These are phyloP conservation scores for Quercus mongolica DNA, from an alignment of 306 rosid species.

Conservation along the genomic window DNA sequence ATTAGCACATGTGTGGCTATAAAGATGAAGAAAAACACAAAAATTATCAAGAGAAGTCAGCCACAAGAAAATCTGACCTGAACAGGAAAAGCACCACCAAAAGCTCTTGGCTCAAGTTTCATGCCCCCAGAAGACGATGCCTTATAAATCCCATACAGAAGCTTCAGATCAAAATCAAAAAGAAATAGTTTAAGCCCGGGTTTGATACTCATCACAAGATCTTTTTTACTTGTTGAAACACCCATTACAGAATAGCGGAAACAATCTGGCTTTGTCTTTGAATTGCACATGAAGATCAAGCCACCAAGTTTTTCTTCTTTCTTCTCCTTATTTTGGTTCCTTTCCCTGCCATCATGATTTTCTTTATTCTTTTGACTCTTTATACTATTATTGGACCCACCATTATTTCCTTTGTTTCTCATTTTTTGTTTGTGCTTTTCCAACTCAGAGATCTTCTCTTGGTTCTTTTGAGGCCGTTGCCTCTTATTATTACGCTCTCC, in stretches of 20 bases:
- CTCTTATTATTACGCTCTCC: slow-evolving; percentile 29
- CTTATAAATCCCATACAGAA: slow-evolving; percentile 73
- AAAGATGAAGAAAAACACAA: slow-evolving; percentile 7
- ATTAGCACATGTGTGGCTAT: slow-evolving; percentile 18
- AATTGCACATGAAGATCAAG: slow-evolving; percentile 89
- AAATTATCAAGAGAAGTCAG: slow-evolving; percentile 1
- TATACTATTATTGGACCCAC: slow-evolving; percentile 24
- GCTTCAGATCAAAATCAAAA: slow-evolving; percentile 86
- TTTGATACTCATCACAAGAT: slow-evolving; percentile 53
- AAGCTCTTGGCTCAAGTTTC: slow-evolving; percentile 87
- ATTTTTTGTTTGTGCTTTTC: slow-evolving; percentile 28
- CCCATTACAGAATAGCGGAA: slow-evolving; percentile 75
- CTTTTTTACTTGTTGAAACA: slow-evolving; percentile 59
- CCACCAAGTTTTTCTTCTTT: slow-evolving; percentile 76
- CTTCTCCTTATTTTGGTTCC: slow-evolving; percentile 18
- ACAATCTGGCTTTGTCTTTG: slow-evolving; percentile 92
- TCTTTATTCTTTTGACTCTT: slow-evolving; percentile 30
- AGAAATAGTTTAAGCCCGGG: slow-evolving; percentile 82
- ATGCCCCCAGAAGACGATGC: slow-evolving; percentile 82
- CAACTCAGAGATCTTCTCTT: slow-evolving; percentile 12
- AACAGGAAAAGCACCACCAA: slow-evolving; percentile 84
- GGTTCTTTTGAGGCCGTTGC: slow-evolving; percentile 23
- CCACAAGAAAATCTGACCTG: slow-evolving; percentile 51
- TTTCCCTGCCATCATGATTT: slow-evolving; percentile 20
- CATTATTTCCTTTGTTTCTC: slow-evolving; percentile 25